Percentiles rank a stretch among this genome's conserved stretches.
Evolutionary conservation across 2,329 filamentous ascomycete genomes (phyloP).

Genomic region (Zymoseptoria passerinii): DNA sequence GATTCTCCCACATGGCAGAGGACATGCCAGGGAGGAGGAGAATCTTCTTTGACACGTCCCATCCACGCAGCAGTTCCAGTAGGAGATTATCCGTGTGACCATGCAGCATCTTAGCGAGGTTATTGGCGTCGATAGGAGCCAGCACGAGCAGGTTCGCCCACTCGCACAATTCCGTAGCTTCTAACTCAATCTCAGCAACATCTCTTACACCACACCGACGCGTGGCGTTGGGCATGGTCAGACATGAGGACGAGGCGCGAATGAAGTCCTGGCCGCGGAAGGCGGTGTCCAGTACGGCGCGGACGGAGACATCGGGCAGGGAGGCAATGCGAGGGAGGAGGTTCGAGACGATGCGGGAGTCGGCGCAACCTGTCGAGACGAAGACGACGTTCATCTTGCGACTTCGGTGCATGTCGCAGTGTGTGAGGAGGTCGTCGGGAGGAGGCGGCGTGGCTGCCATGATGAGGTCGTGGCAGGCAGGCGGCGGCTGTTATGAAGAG

Average conservation of each 20-base stretch:
- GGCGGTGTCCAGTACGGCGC: constrained; percentile 28
- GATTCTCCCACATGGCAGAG: constrained; percentile 79
- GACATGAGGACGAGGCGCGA: constrained; percentile 24
- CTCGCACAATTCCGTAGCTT: constrained; percentile 60
- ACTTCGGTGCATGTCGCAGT: constrained; percentile 8
- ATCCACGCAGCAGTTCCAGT: constrained; percentile 72
- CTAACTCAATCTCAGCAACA: constrained; percentile 28
- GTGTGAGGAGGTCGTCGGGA: constrained; percentile 1
- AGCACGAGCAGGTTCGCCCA: constrained; percentile 86
- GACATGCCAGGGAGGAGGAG: constrained; percentile 85
- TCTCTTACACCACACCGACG: constrained; percentile 16
- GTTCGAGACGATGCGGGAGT: constrained; percentile 24
- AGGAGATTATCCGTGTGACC: constrained; percentile 75
- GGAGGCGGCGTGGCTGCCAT: not conserved
- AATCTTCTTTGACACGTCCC: constrained; percentile 80
- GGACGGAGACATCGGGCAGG: constrained; percentile 28
- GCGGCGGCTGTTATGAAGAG: not conserved
- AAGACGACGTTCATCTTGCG: constrained; percentile 29
- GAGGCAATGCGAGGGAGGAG: constrained; percentile 27
- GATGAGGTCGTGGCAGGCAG: not conserved
- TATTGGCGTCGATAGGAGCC: constrained; percentile 75
- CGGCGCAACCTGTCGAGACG: constrained; percentile 29
- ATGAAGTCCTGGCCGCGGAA: constrained; percentile 29
- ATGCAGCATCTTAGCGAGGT: constrained; percentile 77
- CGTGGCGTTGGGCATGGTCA: constrained; percentile 25